Base-by-base conservation (phyloP, 164 flowering plant genomes). In the Tinospora cordifolia region DNA sequence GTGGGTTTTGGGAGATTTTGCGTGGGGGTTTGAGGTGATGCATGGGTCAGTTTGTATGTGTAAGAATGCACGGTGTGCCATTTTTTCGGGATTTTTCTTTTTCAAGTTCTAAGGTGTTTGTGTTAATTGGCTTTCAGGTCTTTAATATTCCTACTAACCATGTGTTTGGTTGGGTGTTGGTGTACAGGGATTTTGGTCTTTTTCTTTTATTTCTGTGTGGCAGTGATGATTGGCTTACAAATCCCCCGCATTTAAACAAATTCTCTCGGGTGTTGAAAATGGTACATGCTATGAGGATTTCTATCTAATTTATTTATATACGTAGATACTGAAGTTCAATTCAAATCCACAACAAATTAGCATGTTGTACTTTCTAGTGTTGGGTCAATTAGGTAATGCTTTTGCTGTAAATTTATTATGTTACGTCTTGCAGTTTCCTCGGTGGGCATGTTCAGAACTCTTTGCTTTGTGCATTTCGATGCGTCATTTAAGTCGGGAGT, bases 171-270 rank as follows among this genome's bases (percentile, higher is more conserved):
- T 13, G 63, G 63, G 4, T 25, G 30, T 60, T 24, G 63, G 30
- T 60, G 63, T 60, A 60, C 63, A 60, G 63, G 24, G 24, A 54
- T 54, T 54, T 22, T 54, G 59, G 19, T 17, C 24, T 54, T 54
- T 54, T 54, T 54, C 24, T 54, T 17, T 54, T 30, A 30, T 30
- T 30, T 54, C 5, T 17, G 59, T 17, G 47, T 9, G 47, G 47
- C 10, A 7, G 10, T 44, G 47, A 44, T 44, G 13, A 44, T 14
- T 44, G 12, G 60, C 60, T n/a, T 54, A 22, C 6, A 25, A 54
- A 21, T 54, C 10, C 24, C 24, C 22, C 21, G 2, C 63, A 26
- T 60, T 60, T 60, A 26, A 5, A 60, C 3, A 30, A 15, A 6
- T 60, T 24, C 21, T n/a, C 24, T 54, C 6, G 9, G n/a, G 60